Percentiles rank a stretch among this genome's conserved stretches.
Conservation (phyloP, 257 asterid genomes). For the Solanum pinnatisectum region DNA sequence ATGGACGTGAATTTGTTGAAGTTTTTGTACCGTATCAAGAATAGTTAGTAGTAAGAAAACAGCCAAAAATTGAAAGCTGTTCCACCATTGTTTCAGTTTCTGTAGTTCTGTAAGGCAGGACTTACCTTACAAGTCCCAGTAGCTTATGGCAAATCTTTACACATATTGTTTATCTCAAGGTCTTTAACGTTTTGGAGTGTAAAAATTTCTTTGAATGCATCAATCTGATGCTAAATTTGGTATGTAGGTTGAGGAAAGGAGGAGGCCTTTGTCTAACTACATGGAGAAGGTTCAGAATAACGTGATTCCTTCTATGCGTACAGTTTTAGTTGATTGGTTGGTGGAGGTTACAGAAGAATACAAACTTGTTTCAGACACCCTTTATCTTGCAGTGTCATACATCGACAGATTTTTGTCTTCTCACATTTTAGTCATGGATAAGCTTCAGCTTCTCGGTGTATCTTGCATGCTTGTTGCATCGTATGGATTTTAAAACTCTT, state of each 20-base stretch:
- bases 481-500: slow-evolving; percentile 31
- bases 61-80: neutral
- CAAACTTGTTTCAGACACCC: slow-evolving; percentile 67
- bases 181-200: neutral
- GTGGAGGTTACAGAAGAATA: slow-evolving; percentile 83
- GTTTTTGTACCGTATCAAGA: neutral
- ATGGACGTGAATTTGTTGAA: neutral
- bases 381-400: slow-evolving; percentile 55
- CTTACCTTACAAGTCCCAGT: neutral
- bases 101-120: neutral
- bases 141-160: neutral
- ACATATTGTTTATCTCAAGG: neutral
- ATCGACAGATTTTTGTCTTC: slow-evolving; percentile 67
- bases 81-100: neutral
- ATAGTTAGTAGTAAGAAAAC: neutral
- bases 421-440: slow-evolving; percentile 34
- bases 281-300: slow-evolving; percentile 69
- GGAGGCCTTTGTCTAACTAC: slow-evolving; percentile 64
- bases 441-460: slow-evolving; percentile 92
- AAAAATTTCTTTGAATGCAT: neutral
- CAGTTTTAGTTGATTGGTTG: slow-evolving; percentile 76
- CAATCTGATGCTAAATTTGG: slow-evolving; percentile 13
- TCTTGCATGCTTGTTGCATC: slow-evolving; percentile 87
- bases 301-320: slow-evolving; percentile 57
- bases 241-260: slow-evolving; percentile 51